These are phyloP conservation scores for Raddia distichophylla DNA, from an alignment of 176 grass and related monocot species.

Conservation along the genomic window DNA sequence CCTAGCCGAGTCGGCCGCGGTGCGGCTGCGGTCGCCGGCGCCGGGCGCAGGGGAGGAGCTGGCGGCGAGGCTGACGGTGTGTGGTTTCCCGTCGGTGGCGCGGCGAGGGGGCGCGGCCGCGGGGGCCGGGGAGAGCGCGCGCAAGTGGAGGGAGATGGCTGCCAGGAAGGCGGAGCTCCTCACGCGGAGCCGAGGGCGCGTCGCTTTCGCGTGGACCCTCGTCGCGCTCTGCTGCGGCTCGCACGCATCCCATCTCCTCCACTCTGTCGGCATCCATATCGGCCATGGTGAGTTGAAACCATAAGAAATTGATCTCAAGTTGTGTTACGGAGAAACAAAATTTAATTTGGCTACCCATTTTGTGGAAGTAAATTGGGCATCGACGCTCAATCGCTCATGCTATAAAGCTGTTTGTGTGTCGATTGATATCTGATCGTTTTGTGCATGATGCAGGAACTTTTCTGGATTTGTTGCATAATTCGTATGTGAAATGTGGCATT, in stretches of 20 bases:
- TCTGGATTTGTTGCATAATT: conserved; percentile 80
- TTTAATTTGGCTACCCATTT: not conserved
- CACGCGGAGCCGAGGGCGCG: conserved; percentile 64
- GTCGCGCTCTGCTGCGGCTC: conserved; percentile 95
- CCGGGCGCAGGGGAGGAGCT: conserved; percentile 60
- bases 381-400: not conserved
- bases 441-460: conserved; percentile 54
- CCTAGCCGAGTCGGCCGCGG: conserved; percentile 82
- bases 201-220: conserved; percentile 94
- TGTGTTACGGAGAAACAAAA: not conserved
- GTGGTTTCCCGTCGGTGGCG: conserved; percentile 78
- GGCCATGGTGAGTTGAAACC: conserved; percentile 63
- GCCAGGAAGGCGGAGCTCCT: conserved; percentile 83
- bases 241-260: conserved; percentile 79
- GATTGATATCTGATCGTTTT: not conserved
- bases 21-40: conserved; percentile 50
- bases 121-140: conserved; percentile 75
- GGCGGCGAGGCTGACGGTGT: conserved; percentile 65
- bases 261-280: conserved; percentile 85
- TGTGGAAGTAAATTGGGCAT: not conserved
- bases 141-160: conserved; percentile 90
- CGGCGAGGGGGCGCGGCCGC: conserved; percentile 35
- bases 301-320: not conserved
- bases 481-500: conserved; percentile 92
- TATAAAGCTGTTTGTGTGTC: not conserved